A percentile compares a stretch with the other conserved stretches of the same genome.
These are phyloP conservation scores for Eucalyptus sp. DNA, from an alignment of 345 rosid species.

Conservation along the genomic window DNA sequence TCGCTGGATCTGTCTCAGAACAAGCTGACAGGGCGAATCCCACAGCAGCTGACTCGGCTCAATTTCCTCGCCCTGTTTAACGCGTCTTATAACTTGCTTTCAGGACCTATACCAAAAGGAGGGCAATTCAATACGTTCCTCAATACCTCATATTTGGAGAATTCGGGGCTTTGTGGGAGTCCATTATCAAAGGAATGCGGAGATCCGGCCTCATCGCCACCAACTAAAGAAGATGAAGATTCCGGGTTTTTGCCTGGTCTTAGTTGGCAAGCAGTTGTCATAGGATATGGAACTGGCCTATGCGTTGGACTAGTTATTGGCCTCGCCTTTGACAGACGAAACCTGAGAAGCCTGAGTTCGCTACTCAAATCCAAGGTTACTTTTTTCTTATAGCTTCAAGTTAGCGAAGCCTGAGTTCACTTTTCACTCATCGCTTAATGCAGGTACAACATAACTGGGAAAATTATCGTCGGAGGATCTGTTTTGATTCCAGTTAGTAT, in stretches of 20 bases:
- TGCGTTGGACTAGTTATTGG: not conserved
- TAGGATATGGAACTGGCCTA: constrained; percentile 10
- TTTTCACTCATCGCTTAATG: not conserved
- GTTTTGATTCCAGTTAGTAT: not conserved
- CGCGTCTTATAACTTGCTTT: constrained; percentile 7
- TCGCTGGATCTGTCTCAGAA: constrained; percentile 13
- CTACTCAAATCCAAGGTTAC: not conserved
- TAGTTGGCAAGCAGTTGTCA: not conserved
- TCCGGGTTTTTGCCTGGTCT: not conserved
- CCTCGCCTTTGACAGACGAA: not conserved
- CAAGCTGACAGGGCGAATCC: constrained; percentile 8
- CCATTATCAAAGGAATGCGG: constrained; percentile 7
- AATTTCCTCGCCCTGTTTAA: constrained; percentile 3
- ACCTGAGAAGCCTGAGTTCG: not conserved
- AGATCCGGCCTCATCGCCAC: not conserved
- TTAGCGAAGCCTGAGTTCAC: not conserved
- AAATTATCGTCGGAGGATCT: not conserved
- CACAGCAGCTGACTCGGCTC: not conserved
- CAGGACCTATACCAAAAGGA: constrained; percentile 10
- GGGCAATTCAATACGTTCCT: constrained; percentile 4
- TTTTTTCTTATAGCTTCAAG: not conserved
- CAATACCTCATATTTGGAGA: not conserved
- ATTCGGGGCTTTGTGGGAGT: constrained; percentile 7
- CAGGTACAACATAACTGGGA: not conserved
- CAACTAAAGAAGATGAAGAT: not conserved